Evolutionary conservation across 2,329 filamentous ascomycete genomes (phyloP).

Genomic region (Cordyceps javanica): DNA sequence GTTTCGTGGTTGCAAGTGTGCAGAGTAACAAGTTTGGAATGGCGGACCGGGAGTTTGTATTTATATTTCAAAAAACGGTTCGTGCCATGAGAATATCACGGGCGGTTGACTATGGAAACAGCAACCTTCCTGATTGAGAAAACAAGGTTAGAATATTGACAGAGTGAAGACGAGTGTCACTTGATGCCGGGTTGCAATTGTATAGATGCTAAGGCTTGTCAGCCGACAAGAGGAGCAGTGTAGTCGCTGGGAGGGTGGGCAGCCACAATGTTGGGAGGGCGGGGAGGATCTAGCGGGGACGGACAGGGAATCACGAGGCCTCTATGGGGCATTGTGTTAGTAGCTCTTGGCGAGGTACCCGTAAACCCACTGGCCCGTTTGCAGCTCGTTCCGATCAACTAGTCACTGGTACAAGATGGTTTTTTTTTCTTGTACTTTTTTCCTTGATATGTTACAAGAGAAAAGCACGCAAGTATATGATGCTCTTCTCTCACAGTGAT

Average conservation of each 20-base stretch:
- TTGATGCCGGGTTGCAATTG: constrained; percentile 12
- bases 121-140: not conserved
- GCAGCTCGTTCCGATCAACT: too few species aligned
- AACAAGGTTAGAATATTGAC: not conserved
- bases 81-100: not conserved
- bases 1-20: not conserved
- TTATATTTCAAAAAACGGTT: not conserved
- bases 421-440: too few species aligned
- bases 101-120: not conserved
- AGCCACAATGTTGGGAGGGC: not conserved
- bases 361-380: too few species aligned
- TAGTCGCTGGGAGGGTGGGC: not conserved
- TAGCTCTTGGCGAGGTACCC: too few species aligned
- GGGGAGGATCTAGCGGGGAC: not conserved
- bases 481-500: too few species aligned
- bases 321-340: too few species aligned
- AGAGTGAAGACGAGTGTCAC: not conserved
- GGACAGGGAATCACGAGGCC: not conserved
- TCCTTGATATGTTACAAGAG: too few species aligned
- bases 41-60: not conserved
- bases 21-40: not conserved
- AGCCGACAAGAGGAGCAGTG: constrained; percentile 2
- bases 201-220: constrained; percentile 1
- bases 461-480: too few species aligned
- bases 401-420: too few species aligned